Percentiles rank a stretch among this genome's conserved stretches.
phyloP scores from a whole-genome alignment of 129 eudicot genomes.

The Saposhnikovia divaricata region DNA sequence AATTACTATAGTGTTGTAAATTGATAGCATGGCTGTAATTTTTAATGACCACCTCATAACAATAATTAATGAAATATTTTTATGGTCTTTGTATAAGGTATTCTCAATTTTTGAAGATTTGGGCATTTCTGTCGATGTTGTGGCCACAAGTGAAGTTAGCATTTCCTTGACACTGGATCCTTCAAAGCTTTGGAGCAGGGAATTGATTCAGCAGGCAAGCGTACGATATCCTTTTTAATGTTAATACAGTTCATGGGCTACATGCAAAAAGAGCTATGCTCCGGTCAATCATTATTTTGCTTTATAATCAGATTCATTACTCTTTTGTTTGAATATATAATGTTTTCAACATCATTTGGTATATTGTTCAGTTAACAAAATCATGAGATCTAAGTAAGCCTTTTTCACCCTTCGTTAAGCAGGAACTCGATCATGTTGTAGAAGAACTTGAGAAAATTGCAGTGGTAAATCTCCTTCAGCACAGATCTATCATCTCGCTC shows the following conservation, averaged over 20 bases:
- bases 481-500: constrained; percentile 86
- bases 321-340: background rate
- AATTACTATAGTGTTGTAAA: background rate
- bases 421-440: constrained; percentile 94
- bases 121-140: constrained; percentile 64
- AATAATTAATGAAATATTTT: background rate
- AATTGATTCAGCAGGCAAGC: constrained; percentile 65
- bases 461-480: constrained; percentile 77
- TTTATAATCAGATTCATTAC: background rate
- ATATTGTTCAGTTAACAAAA: background rate
- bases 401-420: constrained; percentile 13
- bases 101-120: constrained; percentile 49
- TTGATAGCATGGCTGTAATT: background rate
- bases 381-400: constrained; percentile 4
- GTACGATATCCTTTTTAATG: constrained; percentile 17
- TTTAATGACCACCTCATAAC: background rate
- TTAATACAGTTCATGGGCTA: background rate
- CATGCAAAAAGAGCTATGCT: background rate
- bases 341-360: background rate
- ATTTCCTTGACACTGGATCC: constrained; percentile 60
- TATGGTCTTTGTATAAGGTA: constrained; percentile 25
- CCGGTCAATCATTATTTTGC: background rate
- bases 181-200: constrained; percentile 64
- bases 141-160: constrained; percentile 65
- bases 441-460: constrained; percentile 95